Conservation (phyloP, 164 flowering plant genomes). For the Tetrastigma voinierianum region DNA sequence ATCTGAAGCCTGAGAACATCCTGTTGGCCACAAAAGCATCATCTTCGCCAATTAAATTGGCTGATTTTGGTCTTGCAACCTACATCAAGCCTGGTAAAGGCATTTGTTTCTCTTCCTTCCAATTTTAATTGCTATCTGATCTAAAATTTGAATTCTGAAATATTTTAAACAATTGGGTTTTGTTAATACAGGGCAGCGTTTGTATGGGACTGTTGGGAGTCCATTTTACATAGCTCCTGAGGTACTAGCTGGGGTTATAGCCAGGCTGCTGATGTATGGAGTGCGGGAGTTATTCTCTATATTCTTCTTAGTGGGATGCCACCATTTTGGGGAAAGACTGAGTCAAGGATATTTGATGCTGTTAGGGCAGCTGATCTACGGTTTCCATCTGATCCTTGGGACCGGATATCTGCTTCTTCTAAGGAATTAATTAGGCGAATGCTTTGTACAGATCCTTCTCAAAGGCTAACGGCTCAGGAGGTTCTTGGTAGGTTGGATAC, state of each 20-base stretch:
- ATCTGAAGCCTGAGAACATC: conserved; percentile 40
- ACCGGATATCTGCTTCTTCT: conserved; percentile 53
- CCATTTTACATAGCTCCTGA: conserved; percentile 92
- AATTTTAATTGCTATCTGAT: not conserved
- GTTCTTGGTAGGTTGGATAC: conserved; percentile 56
- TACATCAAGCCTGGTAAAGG: conserved; percentile 66
- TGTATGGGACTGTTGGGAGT: conserved; percentile 77
- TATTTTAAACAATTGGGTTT: conserved; percentile 6
- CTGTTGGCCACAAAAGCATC: conserved; percentile 26
- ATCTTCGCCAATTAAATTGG: conserved; percentile 28
- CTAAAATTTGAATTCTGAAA: not conserved
- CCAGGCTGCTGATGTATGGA: conserved; percentile 85
- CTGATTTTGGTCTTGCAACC: conserved; percentile 46
- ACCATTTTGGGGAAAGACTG: conserved; percentile 81
- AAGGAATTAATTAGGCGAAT: conserved; percentile 58
- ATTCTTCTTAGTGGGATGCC: conserved; percentile 81
- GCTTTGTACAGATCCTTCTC: conserved; percentile 61
- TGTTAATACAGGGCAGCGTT: conserved; percentile 46
- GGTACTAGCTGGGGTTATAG: conserved; percentile 69
- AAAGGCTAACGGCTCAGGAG: conserved; percentile 62
- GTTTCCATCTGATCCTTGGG: conserved; percentile 68
- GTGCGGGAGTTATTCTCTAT: conserved; percentile 91
- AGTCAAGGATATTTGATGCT: conserved; percentile 69
- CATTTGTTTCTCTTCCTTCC: not conserved
- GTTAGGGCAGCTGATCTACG: conserved; percentile 65